These are phyloP conservation scores for Phellinidium pouzarii DNA, from an alignment of 1,284 basidiomycete species.

Conservation along the genomic window DNA sequence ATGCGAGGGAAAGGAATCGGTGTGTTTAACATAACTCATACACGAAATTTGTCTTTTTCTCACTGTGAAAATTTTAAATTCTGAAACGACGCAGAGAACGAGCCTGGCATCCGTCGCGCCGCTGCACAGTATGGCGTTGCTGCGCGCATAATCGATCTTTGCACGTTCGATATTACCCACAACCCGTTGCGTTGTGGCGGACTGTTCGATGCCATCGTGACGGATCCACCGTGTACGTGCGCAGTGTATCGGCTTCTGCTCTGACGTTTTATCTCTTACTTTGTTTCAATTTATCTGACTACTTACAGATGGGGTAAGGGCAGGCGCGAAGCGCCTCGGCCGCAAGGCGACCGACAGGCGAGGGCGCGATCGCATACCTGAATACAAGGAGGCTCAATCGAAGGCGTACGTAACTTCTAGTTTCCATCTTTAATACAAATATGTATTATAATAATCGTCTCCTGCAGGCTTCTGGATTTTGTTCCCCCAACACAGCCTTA, in stretches of 20 bases:
- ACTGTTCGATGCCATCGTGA: constrained; percentile 91
- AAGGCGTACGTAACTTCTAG: constrained; percentile 33
- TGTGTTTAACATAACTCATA: too few species aligned
- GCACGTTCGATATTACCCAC: constrained; percentile 86
- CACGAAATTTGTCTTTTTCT: too few species aligned
- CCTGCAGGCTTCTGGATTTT: constrained; percentile 56
- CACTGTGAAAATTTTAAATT: not conserved
- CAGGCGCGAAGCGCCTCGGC: constrained; percentile 92
- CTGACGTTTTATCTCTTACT: not conserved
- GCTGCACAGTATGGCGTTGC: constrained; percentile 83
- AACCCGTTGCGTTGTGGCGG: constrained; percentile 86
- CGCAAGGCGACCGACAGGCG: constrained; percentile 48
- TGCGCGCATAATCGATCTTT: constrained; percentile 74
- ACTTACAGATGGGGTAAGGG: constrained; percentile 80
- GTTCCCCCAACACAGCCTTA: constrained; percentile 89
- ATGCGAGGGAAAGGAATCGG: constrained; percentile 83
- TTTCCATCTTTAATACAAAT: not conserved
- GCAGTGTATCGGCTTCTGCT: not conserved
- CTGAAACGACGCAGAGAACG: constrained; percentile 31
- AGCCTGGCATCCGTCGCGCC: constrained; percentile 70
- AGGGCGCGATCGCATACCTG: constrained; percentile 6
- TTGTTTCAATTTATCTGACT: too few species aligned
- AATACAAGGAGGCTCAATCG: constrained; percentile 33
- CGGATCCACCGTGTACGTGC: constrained; percentile 83
- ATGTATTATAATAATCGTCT: not conserved